Evolutionary conservation across 2,329 filamentous ascomycete genomes (phyloP).

Genomic region (Tolypocladium capitatum): DNA sequence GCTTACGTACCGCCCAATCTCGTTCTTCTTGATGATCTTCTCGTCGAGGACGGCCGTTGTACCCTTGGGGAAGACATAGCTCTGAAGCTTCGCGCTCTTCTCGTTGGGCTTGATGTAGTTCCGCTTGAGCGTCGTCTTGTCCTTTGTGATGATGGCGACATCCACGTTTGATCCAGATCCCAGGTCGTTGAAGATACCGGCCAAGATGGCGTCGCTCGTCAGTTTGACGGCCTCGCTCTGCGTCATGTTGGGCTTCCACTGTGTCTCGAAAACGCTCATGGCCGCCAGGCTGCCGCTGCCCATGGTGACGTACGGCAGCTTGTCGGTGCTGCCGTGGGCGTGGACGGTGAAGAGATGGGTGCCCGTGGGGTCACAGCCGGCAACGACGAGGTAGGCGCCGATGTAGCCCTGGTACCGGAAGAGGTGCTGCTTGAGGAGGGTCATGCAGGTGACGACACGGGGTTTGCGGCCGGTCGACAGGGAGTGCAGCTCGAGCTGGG

Average conservation of each 20-base stretch:
- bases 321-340: slow-evolving; percentile 95
- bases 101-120: slow-evolving; percentile 92
- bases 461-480: slow-evolving; percentile 94
- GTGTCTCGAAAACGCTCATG: slow-evolving; percentile 96
- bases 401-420: slow-evolving; percentile 98
- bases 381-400: slow-evolving; percentile 93
- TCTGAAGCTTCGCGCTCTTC: slow-evolving; percentile 79
- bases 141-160: slow-evolving; percentile 84
- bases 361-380: slow-evolving; percentile 91
- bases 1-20: slow-evolving; percentile 87
- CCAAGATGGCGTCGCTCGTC: slow-evolving; percentile 75
- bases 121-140: slow-evolving; percentile 86
- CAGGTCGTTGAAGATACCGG: slow-evolving; percentile 97
- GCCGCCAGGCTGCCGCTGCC: slow-evolving; percentile 89
- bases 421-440: slow-evolving; percentile 96
- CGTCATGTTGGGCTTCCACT: slow-evolving; percentile 71
- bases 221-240: slow-evolving; percentile 73
- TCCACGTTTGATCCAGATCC: slow-evolving; percentile 97
- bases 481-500: slow-evolving; percentile 92
- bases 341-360: slow-evolving; percentile 95
- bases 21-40: slow-evolving; percentile 87
- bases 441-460: slow-evolving; percentile 98
- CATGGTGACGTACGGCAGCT: slow-evolving; percentile 99
- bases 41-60: slow-evolving; percentile 95
- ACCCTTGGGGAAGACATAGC: slow-evolving; percentile 79